Conservation (phyloP, 2,329 filamentous ascomycete genomes). For the Arthrobotrys sinensis region DNA sequence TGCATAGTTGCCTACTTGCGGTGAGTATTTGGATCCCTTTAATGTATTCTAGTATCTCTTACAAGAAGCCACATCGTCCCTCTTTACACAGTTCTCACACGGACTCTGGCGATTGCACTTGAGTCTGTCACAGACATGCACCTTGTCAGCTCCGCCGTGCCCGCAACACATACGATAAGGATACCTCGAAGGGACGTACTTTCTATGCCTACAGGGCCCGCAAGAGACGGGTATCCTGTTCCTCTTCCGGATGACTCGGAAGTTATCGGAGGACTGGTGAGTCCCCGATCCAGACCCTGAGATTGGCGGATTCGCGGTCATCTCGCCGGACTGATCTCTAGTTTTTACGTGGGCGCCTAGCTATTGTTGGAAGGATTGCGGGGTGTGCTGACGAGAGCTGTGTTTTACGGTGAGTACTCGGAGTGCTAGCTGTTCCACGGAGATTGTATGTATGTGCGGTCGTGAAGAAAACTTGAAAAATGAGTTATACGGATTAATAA, state of each 20-base stretch:
- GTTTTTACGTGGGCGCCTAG: constrained; percentile 13
- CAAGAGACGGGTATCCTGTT: constrained; percentile 64
- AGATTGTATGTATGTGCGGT: constrained; percentile 17
- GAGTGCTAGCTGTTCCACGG: constrained; percentile 12
- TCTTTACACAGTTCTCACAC: constrained; percentile 94
- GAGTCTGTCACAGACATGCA: constrained; percentile 70
- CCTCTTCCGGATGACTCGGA: constrained; percentile 64
- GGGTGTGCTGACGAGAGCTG: constrained; percentile 22
- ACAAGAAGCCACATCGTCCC: constrained; percentile 84
- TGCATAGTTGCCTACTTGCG: constrained; percentile 61
- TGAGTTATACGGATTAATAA: constrained; percentile 4
- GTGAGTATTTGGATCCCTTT: constrained; percentile 29
- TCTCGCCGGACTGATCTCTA: constrained; percentile 27
- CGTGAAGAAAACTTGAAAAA: constrained; percentile 4
- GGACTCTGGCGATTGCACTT: constrained; percentile 95
- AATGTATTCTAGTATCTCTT: constrained; percentile 77
- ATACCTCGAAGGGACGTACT: constrained; percentile 61
- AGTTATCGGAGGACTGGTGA: constrained; percentile 61
- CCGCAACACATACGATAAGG: constrained; percentile 48
- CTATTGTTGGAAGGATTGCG: constrained; percentile 7
- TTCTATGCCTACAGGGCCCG: constrained; percentile 64
- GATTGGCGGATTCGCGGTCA: constrained; percentile 59
- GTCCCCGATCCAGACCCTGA: constrained; percentile 45
- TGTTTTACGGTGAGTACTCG: constrained; percentile 4
- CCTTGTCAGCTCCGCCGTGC: constrained; percentile 17